Percentiles rank a stretch among this genome's conserved stretches.
phyloP scores from a whole-genome alignment of 176 grass and related monocot species.

The Bromus sterilis region DNA sequence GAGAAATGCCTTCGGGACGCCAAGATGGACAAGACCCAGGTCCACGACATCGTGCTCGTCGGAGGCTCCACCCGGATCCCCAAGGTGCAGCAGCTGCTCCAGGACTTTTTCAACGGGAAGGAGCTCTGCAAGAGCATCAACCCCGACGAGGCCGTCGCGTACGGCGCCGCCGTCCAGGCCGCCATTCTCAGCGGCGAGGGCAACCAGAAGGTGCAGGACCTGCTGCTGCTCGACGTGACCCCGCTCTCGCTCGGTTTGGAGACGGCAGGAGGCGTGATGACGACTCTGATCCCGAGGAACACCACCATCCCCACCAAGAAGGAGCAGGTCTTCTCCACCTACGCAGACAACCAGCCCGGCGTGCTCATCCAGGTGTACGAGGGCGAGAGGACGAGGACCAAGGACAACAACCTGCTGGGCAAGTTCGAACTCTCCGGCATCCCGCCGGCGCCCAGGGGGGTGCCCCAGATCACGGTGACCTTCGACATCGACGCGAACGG shows the following conservation, averaged over 20 bases:
- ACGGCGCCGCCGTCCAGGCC: conserved; percentile 67
- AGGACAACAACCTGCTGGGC: conserved; percentile 71
- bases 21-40: conserved; percentile 56
- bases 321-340: conserved; percentile 71
- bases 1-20: conserved; percentile 74
- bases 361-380: conserved; percentile 81
- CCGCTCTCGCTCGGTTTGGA: conserved; percentile 74
- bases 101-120: conserved; percentile 79
- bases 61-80: conserved; percentile 80
- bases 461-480: conserved; percentile 66
- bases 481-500: conserved; percentile 85
- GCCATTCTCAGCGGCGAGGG: conserved; percentile 71
- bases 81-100: conserved; percentile 71
- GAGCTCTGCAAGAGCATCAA: conserved; percentile 93
- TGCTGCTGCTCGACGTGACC: conserved; percentile 70
- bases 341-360: conserved; percentile 65
- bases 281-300: conserved; percentile 61
- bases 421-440: conserved; percentile 80
- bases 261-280: conserved; percentile 64
- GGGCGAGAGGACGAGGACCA: conserved; percentile 64
- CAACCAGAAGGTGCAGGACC: conserved; percentile 60
- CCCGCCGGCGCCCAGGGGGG: conserved; percentile 50
- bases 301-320: conserved; percentile 81
- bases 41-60: conserved; percentile 71
- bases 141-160: conserved; percentile 81